Conservation (phyloP, 352 stramenopile species). For the Thalassiosira mediterranea region DNA sequence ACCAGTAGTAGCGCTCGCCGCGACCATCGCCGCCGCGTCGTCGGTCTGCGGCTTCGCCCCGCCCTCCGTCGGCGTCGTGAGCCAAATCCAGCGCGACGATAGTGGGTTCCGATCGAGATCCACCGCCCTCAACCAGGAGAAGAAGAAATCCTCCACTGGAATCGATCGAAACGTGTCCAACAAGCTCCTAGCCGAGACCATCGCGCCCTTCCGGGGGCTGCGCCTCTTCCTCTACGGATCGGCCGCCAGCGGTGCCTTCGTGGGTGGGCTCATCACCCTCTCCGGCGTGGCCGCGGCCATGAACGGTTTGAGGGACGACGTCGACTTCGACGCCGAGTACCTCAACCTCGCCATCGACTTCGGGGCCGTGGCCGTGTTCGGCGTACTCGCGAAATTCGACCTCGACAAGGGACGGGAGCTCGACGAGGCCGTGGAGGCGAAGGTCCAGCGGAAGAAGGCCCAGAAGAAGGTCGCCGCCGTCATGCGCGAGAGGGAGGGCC, state of each 20-base stretch:
- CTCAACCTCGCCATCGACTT: conserved; percentile 82
- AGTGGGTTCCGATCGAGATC: too few relatives aligned
- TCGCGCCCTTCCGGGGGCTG: conserved; percentile 77
- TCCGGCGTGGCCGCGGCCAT: conserved; percentile 55
- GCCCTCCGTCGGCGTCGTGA: too few relatives aligned
- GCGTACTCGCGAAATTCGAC: conserved; percentile 65
- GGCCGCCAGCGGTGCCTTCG: conserved; percentile 63
- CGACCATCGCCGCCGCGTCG: too few relatives aligned
- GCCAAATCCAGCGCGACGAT: too few relatives aligned
- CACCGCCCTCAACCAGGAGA: too few relatives aligned
- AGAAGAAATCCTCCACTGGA: not conserved
- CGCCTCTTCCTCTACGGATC: conserved; percentile 78
- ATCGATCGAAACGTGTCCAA: conserved; percentile 34
- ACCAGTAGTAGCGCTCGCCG: too few relatives aligned
- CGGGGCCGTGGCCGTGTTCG: conserved; percentile 73
- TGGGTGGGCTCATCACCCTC: conserved; percentile 76
- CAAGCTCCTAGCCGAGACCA: conserved; percentile 75
- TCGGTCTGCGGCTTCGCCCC: too few relatives aligned
- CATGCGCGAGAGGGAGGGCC: conserved; percentile 63
- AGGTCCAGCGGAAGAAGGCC: conserved; percentile 66
- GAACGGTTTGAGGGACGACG: conserved; percentile 56
- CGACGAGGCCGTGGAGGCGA: conserved; percentile 61
- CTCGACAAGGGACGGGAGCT: conserved; percentile 68
- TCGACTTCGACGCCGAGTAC: conserved; percentile 76
- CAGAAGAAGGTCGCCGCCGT: conserved; percentile 49